Evolutionary conservation across 2,329 filamentous ascomycete genomes (phyloP).

Genomic region (Phialophora verrucosa): DNA sequence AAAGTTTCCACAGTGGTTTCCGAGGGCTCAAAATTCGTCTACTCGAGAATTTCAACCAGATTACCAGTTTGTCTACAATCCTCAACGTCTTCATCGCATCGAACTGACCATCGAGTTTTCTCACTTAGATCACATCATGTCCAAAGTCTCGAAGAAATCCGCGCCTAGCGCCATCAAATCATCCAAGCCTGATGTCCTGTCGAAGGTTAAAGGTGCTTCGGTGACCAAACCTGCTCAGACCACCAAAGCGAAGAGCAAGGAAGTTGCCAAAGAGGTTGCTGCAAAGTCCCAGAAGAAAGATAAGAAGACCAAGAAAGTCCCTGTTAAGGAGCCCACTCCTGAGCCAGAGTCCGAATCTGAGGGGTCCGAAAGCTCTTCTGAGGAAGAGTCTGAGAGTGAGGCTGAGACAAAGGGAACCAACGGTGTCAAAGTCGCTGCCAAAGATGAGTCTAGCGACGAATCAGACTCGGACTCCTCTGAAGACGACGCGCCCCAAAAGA

Average conservation of each 20-base stretch:
- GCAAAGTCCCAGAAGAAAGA: constrained; percentile 50
- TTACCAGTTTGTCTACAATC: constrained; percentile 19
- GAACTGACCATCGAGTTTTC: constrained; percentile 26
- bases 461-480: constrained; percentile 44
- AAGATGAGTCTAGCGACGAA: constrained; percentile 44
- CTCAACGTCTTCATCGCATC: constrained; percentile 7
- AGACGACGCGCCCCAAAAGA: constrained; percentile 37
- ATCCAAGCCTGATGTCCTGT: constrained; percentile 50
- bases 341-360: constrained; percentile 44
- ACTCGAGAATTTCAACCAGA: not conserved
- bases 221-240: constrained; percentile 53
- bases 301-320: constrained; percentile 53
- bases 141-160: constrained; percentile 56
- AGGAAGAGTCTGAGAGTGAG: constrained; percentile 43
- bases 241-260: constrained; percentile 54
- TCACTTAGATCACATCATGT: constrained; percentile 47
- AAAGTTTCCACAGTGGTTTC: constrained; percentile 18
- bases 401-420: constrained; percentile 40
- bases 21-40: constrained; percentile 22
- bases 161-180: constrained; percentile 46
- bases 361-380: constrained; percentile 44
- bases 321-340: constrained; percentile 47
- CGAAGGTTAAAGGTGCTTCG: constrained; percentile 55
- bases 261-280: constrained; percentile 49
- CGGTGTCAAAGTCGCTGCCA: constrained; percentile 38